These are phyloP conservation scores for Phaeophleospora eucalypticola DNA, from an alignment of 2,329 filamentous ascomycete genomes.

Conservation along the genomic window DNA sequence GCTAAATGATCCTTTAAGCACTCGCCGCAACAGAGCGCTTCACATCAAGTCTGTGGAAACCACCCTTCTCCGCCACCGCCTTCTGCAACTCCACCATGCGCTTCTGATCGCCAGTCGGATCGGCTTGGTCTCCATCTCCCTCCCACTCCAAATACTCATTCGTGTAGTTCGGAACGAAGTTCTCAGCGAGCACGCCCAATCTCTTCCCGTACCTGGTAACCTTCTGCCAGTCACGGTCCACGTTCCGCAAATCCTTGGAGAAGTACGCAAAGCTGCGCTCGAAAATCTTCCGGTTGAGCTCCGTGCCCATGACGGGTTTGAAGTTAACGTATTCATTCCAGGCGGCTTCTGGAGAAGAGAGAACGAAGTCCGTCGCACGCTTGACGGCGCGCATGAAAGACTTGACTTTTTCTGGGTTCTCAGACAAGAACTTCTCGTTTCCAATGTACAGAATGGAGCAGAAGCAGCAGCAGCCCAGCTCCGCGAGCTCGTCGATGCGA, in stretches of 20 bases:
- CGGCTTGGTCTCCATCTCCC: slow-evolving; percentile 59
- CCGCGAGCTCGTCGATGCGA: slow-evolving; percentile 73
- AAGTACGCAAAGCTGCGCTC: slow-evolving; percentile 76
- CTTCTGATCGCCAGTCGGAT: slow-evolving; percentile 71
- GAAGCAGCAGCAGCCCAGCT: slow-evolving; percentile 80
- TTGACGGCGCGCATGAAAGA: slow-evolving; percentile 71
- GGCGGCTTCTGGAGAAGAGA: slow-evolving; percentile 58
- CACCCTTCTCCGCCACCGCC: slow-evolving; percentile 60
- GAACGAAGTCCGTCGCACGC: slow-evolving; percentile 67
- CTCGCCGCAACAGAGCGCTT: slow-evolving; percentile 17
- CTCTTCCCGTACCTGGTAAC: slow-evolving; percentile 73
- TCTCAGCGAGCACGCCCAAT: slow-evolving; percentile 60
- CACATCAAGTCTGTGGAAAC: slow-evolving; percentile 53
- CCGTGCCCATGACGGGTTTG: slow-evolving; percentile 65
- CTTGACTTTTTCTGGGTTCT: slow-evolving; percentile 61
- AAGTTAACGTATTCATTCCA: slow-evolving; percentile 67
- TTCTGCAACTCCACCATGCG: slow-evolving; percentile 66
- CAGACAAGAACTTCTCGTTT: slow-evolving; percentile 65
- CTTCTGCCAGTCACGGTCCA: slow-evolving; percentile 70
- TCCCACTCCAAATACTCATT: slow-evolving; percentile 64
- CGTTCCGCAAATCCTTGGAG: slow-evolving; percentile 69
- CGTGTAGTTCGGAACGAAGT: slow-evolving; percentile 69
- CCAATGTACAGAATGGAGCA: slow-evolving; percentile 77
- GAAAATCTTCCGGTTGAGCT: slow-evolving; percentile 73
- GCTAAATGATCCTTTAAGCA: too few species aligned